phyloP scores from a whole-genome alignment of 805 yeast genomes.

The Jamesozyma lodderae region DNA sequence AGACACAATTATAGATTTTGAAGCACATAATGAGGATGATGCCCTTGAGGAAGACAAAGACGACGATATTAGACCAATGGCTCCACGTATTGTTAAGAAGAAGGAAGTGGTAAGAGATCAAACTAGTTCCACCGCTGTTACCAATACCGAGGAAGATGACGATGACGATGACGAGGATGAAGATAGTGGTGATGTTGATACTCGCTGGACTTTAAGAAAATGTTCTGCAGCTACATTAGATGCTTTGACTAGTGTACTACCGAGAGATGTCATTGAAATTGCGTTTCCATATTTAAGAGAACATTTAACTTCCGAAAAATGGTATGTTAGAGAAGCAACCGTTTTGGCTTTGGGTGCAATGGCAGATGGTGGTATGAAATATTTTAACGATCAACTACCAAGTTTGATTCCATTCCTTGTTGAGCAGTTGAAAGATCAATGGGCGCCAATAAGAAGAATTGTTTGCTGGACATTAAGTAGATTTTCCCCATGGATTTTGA shows the following conservation, averaged over 20 bases:
- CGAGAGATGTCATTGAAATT: conserved; percentile 55
- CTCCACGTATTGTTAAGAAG: conserved; percentile 53
- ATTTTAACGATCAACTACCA: conserved; percentile 64
- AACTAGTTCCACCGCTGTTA: conserved; percentile 46
- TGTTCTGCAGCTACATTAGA: conserved; percentile 93
- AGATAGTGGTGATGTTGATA: conserved; percentile 55
- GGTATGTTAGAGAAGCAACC: conserved; percentile 91
- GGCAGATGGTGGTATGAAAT: conserved; percentile 76
- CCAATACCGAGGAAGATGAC: conserved; percentile 44
- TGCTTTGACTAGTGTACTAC: conserved; percentile 57
- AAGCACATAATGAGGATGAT: conserved; percentile 55
- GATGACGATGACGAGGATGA: conserved; percentile 67
- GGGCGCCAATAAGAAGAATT: conserved; percentile 84
- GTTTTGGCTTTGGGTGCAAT: conserved; percentile 93
- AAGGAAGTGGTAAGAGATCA: conserved; percentile 35
- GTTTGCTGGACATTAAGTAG: conserved; percentile 94
- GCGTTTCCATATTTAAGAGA: conserved; percentile 71
- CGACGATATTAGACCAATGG: conserved; percentile 80
- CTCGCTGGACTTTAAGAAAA: conserved; percentile 86
- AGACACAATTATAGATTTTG: conserved; percentile 61
- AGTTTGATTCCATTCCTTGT: conserved; percentile 76
- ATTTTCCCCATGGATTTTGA: conserved; percentile 72
- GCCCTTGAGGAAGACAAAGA: conserved; percentile 70
- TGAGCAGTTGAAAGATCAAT: conserved; percentile 61
- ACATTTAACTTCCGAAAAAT: conserved; percentile 56